Conservation (phyloP, 2,329 filamentous ascomycete genomes). For the Alternaria longipes region DNA sequence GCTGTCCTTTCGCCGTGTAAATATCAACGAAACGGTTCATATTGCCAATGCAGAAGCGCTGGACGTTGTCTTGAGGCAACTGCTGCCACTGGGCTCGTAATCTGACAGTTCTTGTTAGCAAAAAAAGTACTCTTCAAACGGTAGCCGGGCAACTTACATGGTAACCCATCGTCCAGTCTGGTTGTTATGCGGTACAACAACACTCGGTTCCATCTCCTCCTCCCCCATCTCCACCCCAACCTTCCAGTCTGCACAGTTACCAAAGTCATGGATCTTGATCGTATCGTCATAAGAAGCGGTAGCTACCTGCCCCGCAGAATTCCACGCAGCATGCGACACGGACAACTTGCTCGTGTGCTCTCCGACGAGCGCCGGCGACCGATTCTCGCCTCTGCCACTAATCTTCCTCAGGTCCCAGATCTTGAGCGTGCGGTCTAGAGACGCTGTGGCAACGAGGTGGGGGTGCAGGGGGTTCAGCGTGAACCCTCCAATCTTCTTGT, state of each 20-base stretch:
- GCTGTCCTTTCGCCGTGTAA: slow-evolving; percentile 81
- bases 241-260: slow-evolving; percentile 56
- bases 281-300: slow-evolving; percentile 96
- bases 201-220: slow-evolving; percentile 72
- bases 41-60: slow-evolving; percentile 92
- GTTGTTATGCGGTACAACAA: slow-evolving; percentile 84
- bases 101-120: slow-evolving; percentile 48
- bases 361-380: slow-evolving; percentile 75
- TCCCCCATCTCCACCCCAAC: slow-evolving; percentile 67
- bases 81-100: slow-evolving; percentile 90
- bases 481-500: slow-evolving; percentile 97
- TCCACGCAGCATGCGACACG: slow-evolving; percentile 93
- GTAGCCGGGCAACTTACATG: slow-evolving; percentile 60
- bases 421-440: slow-evolving; percentile 86
- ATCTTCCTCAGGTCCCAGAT: slow-evolving; percentile 93
- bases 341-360: slow-evolving; percentile 85
- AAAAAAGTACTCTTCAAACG: too few relatives aligned
- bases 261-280: slow-evolving; percentile 88
- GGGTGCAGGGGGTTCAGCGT: slow-evolving; percentile 80
- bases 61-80: slow-evolving; percentile 77
- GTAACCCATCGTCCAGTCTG: slow-evolving; percentile 96
- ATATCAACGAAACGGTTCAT: slow-evolving; percentile 98
- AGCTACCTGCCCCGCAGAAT: slow-evolving; percentile 81
- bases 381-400: slow-evolving; percentile 66
- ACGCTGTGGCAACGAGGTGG: slow-evolving; percentile 87